These are phyloP conservation scores for Wickerhamomyces kurtzmanii DNA, from an alignment of 805 yeast species.

Conservation along the genomic window DNA sequence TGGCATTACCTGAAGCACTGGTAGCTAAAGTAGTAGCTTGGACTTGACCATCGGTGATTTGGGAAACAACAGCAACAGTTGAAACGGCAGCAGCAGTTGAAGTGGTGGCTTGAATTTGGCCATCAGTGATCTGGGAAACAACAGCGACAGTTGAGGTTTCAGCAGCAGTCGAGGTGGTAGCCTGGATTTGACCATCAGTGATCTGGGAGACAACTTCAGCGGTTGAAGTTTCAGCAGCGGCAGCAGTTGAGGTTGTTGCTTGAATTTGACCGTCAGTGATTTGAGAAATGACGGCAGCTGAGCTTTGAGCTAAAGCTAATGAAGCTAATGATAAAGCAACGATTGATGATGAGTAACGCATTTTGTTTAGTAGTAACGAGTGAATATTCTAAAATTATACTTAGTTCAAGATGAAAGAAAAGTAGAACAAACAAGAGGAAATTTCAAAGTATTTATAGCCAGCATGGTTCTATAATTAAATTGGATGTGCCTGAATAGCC, in stretches of 20 bases:
- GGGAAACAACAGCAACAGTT: constrained; percentile 34
- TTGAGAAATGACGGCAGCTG: constrained; percentile 28
- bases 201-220: constrained; percentile 24
- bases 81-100: constrained; percentile 27
- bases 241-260: constrained; percentile 23
- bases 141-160: constrained; percentile 9
- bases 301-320: no score
- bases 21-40: constrained; percentile 12
- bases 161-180: constrained; percentile 12
- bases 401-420: no score
- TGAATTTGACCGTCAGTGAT: constrained; percentile 47
- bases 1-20: no score
- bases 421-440: no score
- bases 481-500: no score
- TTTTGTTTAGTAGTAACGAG: no score
- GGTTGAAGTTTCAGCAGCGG: constrained; percentile 10
- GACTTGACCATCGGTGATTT: constrained; percentile 10
- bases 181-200: constrained; percentile 31
- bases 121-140: constrained; percentile 19
- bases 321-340: no score
- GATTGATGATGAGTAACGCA: no score
- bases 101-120: constrained; percentile 21
- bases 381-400: no score
- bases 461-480: no score
- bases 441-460: no score